Conservation (phyloP, 345 rosid genomes). For the Schrenkiella parvula region DNA sequence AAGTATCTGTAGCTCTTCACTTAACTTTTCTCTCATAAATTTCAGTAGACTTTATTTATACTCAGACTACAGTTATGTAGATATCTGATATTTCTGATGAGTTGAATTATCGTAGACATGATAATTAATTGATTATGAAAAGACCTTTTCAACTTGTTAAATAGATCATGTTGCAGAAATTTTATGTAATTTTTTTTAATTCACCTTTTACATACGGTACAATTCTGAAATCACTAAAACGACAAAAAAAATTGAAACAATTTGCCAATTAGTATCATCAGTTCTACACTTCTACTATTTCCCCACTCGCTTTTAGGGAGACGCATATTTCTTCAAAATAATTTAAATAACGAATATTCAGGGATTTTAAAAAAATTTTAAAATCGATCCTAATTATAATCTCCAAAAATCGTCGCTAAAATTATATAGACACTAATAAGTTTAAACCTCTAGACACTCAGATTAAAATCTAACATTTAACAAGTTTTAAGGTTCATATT, state of each 20-base stretch:
- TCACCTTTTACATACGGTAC: too few relatives aligned
- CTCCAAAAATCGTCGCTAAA: neutral
- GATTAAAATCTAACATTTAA: neutral
- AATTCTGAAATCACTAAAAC: too few relatives aligned
- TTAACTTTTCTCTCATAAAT: neutral
- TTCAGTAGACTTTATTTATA: conserved; percentile 7
- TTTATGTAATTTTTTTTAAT: too few relatives aligned
- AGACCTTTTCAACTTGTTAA: neutral
- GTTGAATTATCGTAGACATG: neutral
- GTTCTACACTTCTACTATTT: too few relatives aligned
- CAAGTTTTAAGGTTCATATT: neutral
- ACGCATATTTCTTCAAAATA: too few relatives aligned
- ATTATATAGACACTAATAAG: neutral
- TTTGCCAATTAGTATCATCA: too few relatives aligned
- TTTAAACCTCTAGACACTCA: neutral
- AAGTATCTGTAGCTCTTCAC: conserved; percentile 8
- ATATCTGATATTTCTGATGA: neutral
- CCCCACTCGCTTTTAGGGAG: too few relatives aligned
- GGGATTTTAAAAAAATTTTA: too few relatives aligned
- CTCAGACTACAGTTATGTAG: neutral
- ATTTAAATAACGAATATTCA: too few relatives aligned
- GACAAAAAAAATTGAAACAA: too few relatives aligned
- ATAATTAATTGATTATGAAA: neutral
- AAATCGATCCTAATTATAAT: neutral
- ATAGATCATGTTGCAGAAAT: too few relatives aligned